A percentile compares a stretch with the other conserved stretches of the same genome.
phyloP scores from a whole-genome alignment of 1,284 basidiomycete species.

The Salmacisia buchloeana region DNA sequence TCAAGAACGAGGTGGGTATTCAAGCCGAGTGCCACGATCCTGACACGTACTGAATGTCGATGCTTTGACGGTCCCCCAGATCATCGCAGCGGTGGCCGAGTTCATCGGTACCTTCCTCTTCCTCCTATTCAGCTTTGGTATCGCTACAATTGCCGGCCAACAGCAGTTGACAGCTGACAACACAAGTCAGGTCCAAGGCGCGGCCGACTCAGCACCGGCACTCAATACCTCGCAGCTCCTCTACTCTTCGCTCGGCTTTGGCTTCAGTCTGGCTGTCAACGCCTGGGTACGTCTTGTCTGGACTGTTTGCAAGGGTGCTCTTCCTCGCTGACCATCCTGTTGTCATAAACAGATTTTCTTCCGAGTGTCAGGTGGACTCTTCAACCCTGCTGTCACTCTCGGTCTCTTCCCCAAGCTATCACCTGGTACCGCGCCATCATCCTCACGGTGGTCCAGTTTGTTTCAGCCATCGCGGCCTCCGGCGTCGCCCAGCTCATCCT shows the following conservation, averaged over 20 bases:
- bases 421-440: slow-evolving; percentile 9
- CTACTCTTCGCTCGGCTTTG: neutral
- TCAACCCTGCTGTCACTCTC: slow-evolving; percentile 67
- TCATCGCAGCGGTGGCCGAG: slow-evolving; percentile 15
- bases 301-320: too few relatives aligned
- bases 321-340: too few relatives aligned
- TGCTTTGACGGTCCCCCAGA: neutral
- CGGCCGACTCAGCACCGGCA: neutral
- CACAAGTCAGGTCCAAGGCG: neutral
- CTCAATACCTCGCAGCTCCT: slow-evolving; percentile 1
- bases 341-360: too few relatives aligned
- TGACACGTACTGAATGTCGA: neutral
- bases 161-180: slow-evolving; percentile 1
- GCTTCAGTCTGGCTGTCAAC: slow-evolving; percentile 1
- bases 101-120: slow-evolving; percentile 30
- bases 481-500: slow-evolving; percentile 20
- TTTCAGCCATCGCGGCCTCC: slow-evolving; percentile 28
- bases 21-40: neutral
- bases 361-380: slow-evolving; percentile 62
- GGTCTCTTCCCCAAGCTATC: slow-evolving; percentile 54
- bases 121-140: slow-evolving; percentile 20
- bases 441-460: slow-evolving; percentile 20
- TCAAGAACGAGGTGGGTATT: slow-evolving; percentile 5
- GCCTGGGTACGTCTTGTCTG: too few relatives aligned
- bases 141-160: slow-evolving; percentile 5